Base-by-base conservation (phyloP, 257 asterid genomes). In the Plantago ovata region DNA sequence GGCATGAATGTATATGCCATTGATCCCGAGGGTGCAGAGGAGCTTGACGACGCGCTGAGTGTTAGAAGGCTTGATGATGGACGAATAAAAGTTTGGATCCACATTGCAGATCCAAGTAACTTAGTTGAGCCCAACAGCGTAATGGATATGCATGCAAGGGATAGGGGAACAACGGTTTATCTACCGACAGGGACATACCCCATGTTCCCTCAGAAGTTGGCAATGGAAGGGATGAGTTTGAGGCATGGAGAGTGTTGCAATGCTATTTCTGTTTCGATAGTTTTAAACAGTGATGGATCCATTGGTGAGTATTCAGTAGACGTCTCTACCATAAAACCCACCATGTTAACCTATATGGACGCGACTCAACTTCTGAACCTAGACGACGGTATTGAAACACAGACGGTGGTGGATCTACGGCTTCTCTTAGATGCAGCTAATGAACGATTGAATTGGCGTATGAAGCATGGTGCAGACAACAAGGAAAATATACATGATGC, bases 11-110 rank as follows among this genome's bases (percentile, higher is more conserved):
- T 92, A 66, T 88, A 88, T 64, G 95, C 95, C 52, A 88, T 92
- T 77, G 98, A 92, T 77, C 96, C 85, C 64, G 96, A 92, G 79
- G 96, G 77, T 77, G 98, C 98, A 59, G 98, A 92, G 76, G 98
- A 92, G 98, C 95, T 92, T 33, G 98, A 88, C 76, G 96, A 92
- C 69, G 96, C 98, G 59, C 58, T 92, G 72, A 92, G 98, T 64
- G 98, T 96, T 47, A 77, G 77, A 56, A 82, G 93, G 88, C 83
- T 88, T 69, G 89, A 82, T 66, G 98, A 92, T 60, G 96, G 98
- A 62, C 96, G 95, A 65, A 82, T 88, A 64, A 84, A 82, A 76
- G 62, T 92, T 58, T 92, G 93, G 93, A 88, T 92, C 71, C 98
- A 92, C 67, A 86, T 92, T 69, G 98, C 98, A 20, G 98, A 88